These are phyloP conservation scores for Cytidiella melzeri DNA, from an alignment of 768 basidiomycete species.

Conservation along the genomic window DNA sequence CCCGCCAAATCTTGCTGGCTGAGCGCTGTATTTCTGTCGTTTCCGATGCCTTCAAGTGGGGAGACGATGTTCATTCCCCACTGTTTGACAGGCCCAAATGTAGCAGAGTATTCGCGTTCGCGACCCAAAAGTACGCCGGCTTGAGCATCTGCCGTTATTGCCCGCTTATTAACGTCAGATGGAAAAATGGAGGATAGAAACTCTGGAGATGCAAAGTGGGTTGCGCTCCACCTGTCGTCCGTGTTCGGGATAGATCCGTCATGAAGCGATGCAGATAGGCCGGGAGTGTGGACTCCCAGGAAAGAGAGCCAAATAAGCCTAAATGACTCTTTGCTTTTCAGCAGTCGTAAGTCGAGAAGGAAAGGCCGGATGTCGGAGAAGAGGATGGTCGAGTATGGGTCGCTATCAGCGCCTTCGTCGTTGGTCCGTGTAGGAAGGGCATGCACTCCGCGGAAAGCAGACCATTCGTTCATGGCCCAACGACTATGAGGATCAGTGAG, in stretches of 20 bases:
- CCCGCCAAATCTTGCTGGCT: conserved; percentile 41
- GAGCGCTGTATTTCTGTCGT: conserved; percentile 37
- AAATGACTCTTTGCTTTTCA: conserved; percentile 46
- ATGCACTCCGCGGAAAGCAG: conserved; percentile 36
- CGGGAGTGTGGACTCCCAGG: conserved; percentile 68
- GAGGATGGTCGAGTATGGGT: conserved; percentile 69
- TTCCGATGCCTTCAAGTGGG: conserved; percentile 45
- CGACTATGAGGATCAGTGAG: conserved; percentile 53
- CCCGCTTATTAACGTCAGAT: conserved; percentile 21
- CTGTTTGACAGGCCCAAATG: conserved; percentile 62
- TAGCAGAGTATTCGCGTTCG: conserved; percentile 52
- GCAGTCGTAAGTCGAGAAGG: conserved; percentile 37
- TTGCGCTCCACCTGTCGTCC: conserved; percentile 67
- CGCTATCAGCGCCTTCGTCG: conserved; percentile 42
- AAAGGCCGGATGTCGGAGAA: conserved; percentile 67
- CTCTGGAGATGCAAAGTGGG: conserved; percentile 37
- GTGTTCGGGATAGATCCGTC: conserved; percentile 29
- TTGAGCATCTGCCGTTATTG: conserved; percentile 49
- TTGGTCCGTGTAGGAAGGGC: conserved; percentile 49
- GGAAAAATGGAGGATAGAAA: conserved; percentile 54
- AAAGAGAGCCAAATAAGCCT: conserved; percentile 67
- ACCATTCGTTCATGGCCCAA: conserved; percentile 55
- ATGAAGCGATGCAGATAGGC: conserved; percentile 42
- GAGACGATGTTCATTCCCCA: conserved; percentile 54
- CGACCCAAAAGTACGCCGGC: conserved; percentile 64